Evolutionary conservation across 371 early-diverging fungal genomes (phyloP), one percentile per base, ranked within the genome.

Genomic region (Rhizopus stolonifer): DNA sequence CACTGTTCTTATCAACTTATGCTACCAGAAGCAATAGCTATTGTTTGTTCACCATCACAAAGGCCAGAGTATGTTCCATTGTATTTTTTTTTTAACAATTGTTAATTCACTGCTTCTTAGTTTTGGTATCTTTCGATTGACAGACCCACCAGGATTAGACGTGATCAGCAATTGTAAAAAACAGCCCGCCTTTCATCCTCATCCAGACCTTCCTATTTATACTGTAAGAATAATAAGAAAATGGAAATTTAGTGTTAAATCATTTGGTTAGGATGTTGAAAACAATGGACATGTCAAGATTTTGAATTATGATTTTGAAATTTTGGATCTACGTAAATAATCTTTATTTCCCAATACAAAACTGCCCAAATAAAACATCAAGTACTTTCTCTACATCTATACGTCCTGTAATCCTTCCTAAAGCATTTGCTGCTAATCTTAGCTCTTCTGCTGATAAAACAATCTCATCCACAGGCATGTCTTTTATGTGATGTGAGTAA

Each of bases 21-120:
- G 88, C 72, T 95, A 1, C 93, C 95, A 9, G 96, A 95, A 60
- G 95, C 96, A 21, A 90, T 95, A 44, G 95, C 96, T 10, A 91
- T 95, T 54, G 96, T 95, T 3, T 87, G 92, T 52, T 77, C 94
- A 1, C 95, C 95, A 1, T 79, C 74, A 33, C 77, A 89, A 46
- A 69, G 69, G 1, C 92, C 89, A 54, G 79, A 77, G 84, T 86
- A 83, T 11, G 21, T 40, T 33, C 8, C 2, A 23, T 13, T 25
- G 17, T 17, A n/a, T n/a, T n/a, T 38, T 26, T 9, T 29, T 0
- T 19, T n/a, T 1, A 54, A 19, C 34, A 7, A n/a, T 23, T 34
- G 4, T n/a, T 54, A 15, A 4, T 1, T 25, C 11, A 9, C 13
- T 46, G 33, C 10, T 18, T 9, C 9, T 49, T 29, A 86, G 87